phyloP scores from a whole-genome alignment of 176 grass and related monocot genomes.

The Elaeis guineensis region DNA sequence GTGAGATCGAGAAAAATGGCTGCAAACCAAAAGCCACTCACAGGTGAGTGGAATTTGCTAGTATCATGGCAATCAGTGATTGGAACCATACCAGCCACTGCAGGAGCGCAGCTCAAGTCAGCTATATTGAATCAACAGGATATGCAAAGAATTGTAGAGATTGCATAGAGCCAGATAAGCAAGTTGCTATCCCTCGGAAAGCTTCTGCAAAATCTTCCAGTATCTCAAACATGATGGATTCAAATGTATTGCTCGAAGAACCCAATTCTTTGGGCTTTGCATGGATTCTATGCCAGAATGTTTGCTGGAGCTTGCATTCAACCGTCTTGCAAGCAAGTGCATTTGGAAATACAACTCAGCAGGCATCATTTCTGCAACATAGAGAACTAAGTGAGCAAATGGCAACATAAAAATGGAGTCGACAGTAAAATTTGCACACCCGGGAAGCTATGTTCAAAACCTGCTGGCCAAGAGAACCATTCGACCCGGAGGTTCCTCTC shows the following conservation, averaged over 20 bases:
- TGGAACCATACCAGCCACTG: too few species aligned
- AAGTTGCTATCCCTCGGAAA: too few species aligned
- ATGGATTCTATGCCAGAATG: slow-evolving; percentile 25
- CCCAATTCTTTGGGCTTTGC: slow-evolving; percentile 58
- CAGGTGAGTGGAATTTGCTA: too few species aligned
- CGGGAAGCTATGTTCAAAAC: slow-evolving; percentile 24
- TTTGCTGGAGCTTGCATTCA: slow-evolving; percentile 20
- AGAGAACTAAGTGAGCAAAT: neutral
- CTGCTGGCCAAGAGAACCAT: slow-evolving; percentile 84
- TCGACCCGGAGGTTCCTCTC: slow-evolving; percentile 78
- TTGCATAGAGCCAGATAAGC: too few species aligned
- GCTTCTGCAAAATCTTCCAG: slow-evolving; percentile 56
- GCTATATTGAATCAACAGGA: too few species aligned
- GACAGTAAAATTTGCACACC: too few species aligned
- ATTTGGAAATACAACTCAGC: slow-evolving; percentile 92
- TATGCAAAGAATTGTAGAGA: too few species aligned
- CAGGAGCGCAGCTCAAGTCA: too few species aligned
- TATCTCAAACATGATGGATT: slow-evolving; percentile 76
- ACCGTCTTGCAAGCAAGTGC: slow-evolving; percentile 66
- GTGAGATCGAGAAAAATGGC: too few species aligned
- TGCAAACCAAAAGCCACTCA: too few species aligned
- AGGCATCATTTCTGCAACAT: slow-evolving; percentile 55
- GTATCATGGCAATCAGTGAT: too few species aligned
- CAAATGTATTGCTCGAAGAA: slow-evolving; percentile 70
- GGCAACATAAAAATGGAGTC: too few species aligned